Evolutionary conservation across 2,329 filamentous ascomycete species (phyloP).

Genomic region (Trichoderma harzianum): DNA sequence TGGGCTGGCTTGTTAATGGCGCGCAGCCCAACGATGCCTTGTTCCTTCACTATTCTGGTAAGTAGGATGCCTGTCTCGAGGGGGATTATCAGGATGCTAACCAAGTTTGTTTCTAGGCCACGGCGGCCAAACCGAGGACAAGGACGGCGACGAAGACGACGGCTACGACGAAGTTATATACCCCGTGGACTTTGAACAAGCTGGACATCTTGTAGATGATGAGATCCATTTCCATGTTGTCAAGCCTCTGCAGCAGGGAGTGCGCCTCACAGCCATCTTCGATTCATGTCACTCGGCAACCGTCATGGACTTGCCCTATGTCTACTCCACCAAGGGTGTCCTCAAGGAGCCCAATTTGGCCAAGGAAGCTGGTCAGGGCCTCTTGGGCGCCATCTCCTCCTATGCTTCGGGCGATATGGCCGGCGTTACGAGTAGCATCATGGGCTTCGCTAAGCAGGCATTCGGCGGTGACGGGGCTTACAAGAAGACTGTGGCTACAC

Average conservation of each 20-base stretch:
- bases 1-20: slow-evolving; percentile 71
- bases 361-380: slow-evolving; percentile 72
- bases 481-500: slow-evolving; percentile 78
- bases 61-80: slow-evolving; percentile 19
- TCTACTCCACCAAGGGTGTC: slow-evolving; percentile 76
- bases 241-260: slow-evolving; percentile 71
- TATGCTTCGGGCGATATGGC: slow-evolving; percentile 82
- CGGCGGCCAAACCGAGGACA: slow-evolving; percentile 70
- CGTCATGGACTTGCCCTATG: slow-evolving; percentile 72
- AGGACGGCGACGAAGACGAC: slow-evolving; percentile 73
- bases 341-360: slow-evolving; percentile 79
- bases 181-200: slow-evolving; percentile 66
- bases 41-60: slow-evolving; percentile 73
- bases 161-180: slow-evolving; percentile 78
- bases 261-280: slow-evolving; percentile 79
- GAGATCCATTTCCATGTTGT: slow-evolving; percentile 79
- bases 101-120: slow-evolving; percentile 51
- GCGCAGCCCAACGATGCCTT: slow-evolving; percentile 72
- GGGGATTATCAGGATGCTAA: neutral
- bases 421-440: slow-evolving; percentile 75
- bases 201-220: slow-evolving; percentile 74
- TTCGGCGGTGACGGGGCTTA: slow-evolving; percentile 74
- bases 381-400: slow-evolving; percentile 68
- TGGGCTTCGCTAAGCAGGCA: slow-evolving; percentile 84
- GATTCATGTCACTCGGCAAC: slow-evolving; percentile 79